phyloP scores from a whole-genome alignment of 2,329 filamentous ascomycete species.

The Coniochaeta sp. region DNA sequence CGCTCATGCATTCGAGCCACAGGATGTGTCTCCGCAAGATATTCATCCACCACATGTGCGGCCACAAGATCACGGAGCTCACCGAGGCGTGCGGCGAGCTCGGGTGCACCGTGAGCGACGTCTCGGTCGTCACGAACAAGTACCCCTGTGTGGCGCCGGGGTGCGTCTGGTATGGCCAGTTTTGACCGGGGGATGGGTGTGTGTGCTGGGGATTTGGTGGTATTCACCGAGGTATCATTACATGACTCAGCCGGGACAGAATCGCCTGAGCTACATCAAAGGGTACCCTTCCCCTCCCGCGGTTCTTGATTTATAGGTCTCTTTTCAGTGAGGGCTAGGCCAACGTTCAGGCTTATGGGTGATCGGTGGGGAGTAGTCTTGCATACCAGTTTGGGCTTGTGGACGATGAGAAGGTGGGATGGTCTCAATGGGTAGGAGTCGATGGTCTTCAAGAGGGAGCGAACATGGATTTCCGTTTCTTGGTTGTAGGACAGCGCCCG shows the following conservation, averaged over 20 bases:
- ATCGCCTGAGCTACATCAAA: no score
- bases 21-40: slow-evolving; percentile 20
- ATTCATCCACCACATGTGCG: slow-evolving; percentile 23
- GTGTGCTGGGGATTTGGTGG: not conserved
- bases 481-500: no score
- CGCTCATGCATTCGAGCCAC: not conserved
- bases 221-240: not conserved
- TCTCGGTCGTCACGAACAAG: slow-evolving; percentile 19
- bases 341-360: not conserved
- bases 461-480: no score
- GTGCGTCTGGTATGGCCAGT: slow-evolving; percentile 20
- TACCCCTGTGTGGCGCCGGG: slow-evolving; percentile 20
- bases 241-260: no score
- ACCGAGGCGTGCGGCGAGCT: slow-evolving; percentile 18
- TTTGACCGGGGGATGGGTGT: no score
- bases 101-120: slow-evolving; percentile 16
- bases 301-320: no score
- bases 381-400: not conserved
- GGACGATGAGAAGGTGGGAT: no score
- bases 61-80: slow-evolving; percentile 22
- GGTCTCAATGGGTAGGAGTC: no score
- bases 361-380: not conserved
- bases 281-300: no score
- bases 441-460: no score
- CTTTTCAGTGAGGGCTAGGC: no score